These are phyloP conservation scores for Macrophomina phaseolina DNA, from an alignment of 2,329 filamentous ascomycete species.

Conservation along the genomic window DNA sequence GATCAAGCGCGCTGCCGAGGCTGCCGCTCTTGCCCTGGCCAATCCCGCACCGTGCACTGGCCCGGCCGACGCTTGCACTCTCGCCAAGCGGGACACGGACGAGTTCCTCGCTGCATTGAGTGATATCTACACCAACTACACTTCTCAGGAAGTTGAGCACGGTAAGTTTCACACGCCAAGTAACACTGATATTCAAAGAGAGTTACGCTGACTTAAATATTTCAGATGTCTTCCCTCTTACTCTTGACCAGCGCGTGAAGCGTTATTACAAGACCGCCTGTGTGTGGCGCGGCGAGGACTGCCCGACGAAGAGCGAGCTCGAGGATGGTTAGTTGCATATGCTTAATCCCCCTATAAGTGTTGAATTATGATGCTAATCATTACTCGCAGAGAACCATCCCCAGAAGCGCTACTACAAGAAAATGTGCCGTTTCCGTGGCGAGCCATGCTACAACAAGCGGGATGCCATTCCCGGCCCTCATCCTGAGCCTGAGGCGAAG, in stretches of 20 bases:
- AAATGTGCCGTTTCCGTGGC: background rate
- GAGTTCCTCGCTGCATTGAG: background rate
- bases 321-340: no score
- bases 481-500: no score
- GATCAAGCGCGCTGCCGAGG: conserved; percentile 42
- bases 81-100: conserved; percentile 25
- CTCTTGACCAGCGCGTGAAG: no score
- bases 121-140: conserved; percentile 6
- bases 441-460: conserved; percentile 39
- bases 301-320: no score
- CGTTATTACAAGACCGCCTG: background rate
- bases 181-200: no score
- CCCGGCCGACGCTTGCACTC: conserved; percentile 25
- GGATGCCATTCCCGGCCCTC: no score
- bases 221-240: no score
- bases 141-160: background rate
- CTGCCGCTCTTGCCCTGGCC: conserved; percentile 38
- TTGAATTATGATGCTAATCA: no score
- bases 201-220: no score
- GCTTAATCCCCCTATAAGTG: no score
- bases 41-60: conserved; percentile 29
- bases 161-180: background rate
- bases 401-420: background rate
- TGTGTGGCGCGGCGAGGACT: background rate
- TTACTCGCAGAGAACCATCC: no score